phyloP scores from a whole-genome alignment of 108 stramenopile species.

The Cyclotella sp. region DNA sequence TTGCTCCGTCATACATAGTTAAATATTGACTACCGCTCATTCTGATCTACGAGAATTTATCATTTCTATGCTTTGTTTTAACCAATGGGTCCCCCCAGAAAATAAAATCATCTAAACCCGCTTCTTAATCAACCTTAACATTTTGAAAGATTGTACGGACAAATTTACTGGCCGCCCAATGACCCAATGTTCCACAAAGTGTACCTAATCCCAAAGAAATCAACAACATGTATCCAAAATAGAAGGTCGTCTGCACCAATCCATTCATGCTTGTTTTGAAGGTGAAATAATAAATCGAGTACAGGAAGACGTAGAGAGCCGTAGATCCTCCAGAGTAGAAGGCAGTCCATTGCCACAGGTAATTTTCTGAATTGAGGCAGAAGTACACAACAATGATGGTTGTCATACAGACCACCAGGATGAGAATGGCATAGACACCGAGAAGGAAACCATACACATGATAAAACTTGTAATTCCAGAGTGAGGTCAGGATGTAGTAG shows the following conservation, averaged over 20 bases:
- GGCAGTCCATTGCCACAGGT: constrained; percentile 98
- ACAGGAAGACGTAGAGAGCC: constrained; percentile 95
- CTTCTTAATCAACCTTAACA: constrained; percentile 87
- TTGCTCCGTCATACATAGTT: too few relatives aligned
- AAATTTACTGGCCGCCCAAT: constrained; percentile 83
- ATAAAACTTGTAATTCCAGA: constrained; percentile 99
- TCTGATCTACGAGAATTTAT: too few relatives aligned
- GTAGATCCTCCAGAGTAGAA: constrained; percentile 92
- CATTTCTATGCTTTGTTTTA: too few relatives aligned
- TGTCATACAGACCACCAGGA: constrained; percentile 96
- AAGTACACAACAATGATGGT: constrained; percentile 98
- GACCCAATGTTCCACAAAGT: constrained; percentile 90
- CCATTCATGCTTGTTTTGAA: constrained; percentile 98
- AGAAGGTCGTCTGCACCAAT: constrained; percentile 92
- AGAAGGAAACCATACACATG: constrained; percentile 98
- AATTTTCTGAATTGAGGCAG: constrained; percentile 96
- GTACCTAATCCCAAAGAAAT: constrained; percentile 80
- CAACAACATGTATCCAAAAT: constrained; percentile 94
- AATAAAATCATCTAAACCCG: background rate
- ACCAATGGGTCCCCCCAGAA: too few relatives aligned
- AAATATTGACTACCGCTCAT: too few relatives aligned
- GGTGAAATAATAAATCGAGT: constrained; percentile 96
- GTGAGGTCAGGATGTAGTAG: constrained; percentile 93
- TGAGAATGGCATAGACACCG: constrained; percentile 94
- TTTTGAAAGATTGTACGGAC: constrained; percentile 91